Conservation (phyloP, 352 stramenopile species). For the Phytophthora nicotianae region DNA sequence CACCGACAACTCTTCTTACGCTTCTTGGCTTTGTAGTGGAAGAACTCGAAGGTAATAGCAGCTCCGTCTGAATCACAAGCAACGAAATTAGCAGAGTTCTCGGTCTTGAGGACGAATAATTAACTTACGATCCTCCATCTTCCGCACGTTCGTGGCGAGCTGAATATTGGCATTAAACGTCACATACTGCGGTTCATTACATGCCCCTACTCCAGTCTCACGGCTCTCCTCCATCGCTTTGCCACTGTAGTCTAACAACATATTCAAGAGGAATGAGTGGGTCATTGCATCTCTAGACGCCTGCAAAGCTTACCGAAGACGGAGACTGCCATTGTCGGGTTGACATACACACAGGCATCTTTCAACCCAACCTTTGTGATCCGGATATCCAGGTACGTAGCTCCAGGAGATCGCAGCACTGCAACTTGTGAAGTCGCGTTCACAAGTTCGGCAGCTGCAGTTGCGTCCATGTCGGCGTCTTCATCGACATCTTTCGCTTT, state of each 20-base stretch:
- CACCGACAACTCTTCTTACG: conserved; percentile 79
- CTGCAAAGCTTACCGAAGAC: conserved; percentile 47
- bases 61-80: conserved; percentile 42
- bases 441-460: conserved; percentile 23
- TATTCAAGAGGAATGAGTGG: neutral
- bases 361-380: conserved; percentile 70
- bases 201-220: conserved; percentile 51
- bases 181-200: conserved; percentile 50
- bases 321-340: conserved; percentile 68
- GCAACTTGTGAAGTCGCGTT: conserved; percentile 19
- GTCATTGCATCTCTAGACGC: neutral
- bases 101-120: neutral
- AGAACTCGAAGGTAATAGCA: conserved; percentile 73
- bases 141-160: conserved; percentile 52
- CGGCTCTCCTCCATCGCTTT: conserved; percentile 59
- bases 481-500: conserved; percentile 37
- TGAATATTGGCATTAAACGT: conserved; percentile 52
- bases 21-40: conserved; percentile 82
- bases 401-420: conserved; percentile 31
- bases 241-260: conserved; percentile 44
- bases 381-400: conserved; percentile 57
- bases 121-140: conserved; percentile 59
- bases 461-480: conserved; percentile 31
- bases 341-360: conserved; percentile 64
- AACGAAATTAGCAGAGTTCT: conserved; percentile 1